Conservation (phyloP, 805 yeast genomes). For the Pichia eremophila region DNA sequence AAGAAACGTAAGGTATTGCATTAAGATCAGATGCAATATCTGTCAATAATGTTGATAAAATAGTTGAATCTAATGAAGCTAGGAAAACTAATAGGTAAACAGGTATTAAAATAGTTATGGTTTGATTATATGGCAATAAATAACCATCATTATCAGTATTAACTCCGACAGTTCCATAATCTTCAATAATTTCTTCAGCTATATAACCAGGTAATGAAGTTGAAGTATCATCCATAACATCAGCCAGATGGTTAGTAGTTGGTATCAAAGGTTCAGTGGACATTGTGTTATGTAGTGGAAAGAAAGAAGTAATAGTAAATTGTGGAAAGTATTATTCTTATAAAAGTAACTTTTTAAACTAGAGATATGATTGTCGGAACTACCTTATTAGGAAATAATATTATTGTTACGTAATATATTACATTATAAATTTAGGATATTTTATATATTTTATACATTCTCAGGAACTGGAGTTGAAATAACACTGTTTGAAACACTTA, state of each 20-base stretch:
- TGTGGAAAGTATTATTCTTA: too few relatives aligned
- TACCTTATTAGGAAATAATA: background rate
- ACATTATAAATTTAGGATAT: too few relatives aligned
- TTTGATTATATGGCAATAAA: slow-evolving; percentile 20
- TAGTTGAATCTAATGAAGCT: slow-evolving; percentile 59
- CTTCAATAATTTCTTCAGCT: slow-evolving; percentile 21
- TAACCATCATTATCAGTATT: slow-evolving; percentile 12
- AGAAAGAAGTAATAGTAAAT: too few relatives aligned
- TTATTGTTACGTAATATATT: too few relatives aligned
- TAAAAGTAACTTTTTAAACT: too few relatives aligned
- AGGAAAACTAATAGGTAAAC: slow-evolving; percentile 42
- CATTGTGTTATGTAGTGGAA: background rate
- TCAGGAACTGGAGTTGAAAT: background rate
- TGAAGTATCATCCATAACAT: slow-evolving; percentile 15
- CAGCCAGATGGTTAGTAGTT: slow-evolving; percentile 3
- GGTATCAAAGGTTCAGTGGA: background rate
- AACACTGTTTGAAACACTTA: background rate
- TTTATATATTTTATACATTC: too few relatives aligned
- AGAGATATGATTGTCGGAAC: background rate
- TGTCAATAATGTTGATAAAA: slow-evolving; percentile 56
- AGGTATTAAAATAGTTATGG: slow-evolving; percentile 30
- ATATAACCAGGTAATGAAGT: slow-evolving; percentile 22
- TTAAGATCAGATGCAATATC: slow-evolving; percentile 62
- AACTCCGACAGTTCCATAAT: slow-evolving; percentile 7
- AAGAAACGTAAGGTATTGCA: slow-evolving; percentile 52